phyloP scores from a whole-genome alignment of 2,329 filamentous ascomycete genomes.

The Xylaria sp. region DNA sequence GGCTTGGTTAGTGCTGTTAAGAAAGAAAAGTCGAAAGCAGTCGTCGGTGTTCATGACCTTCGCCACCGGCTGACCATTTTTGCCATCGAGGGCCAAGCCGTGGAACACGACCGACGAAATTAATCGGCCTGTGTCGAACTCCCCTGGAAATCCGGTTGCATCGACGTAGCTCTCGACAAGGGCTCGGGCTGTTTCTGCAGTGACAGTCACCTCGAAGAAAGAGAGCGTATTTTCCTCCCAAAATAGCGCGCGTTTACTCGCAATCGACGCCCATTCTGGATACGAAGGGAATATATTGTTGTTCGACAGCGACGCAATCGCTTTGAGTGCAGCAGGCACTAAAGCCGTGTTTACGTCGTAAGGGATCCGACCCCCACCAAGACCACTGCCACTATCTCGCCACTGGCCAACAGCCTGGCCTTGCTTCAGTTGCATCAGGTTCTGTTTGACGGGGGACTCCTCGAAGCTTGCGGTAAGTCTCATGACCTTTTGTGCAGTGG shows the following conservation, averaged over 20 bases:
- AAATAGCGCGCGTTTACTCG: slow-evolving; percentile 55
- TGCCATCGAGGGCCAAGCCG: slow-evolving; percentile 58
- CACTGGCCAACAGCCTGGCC: slow-evolving; percentile 62
- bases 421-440: slow-evolving; percentile 60
- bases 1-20: slow-evolving; percentile 60
- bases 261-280: slow-evolving; percentile 48
- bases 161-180: slow-evolving; percentile 53
- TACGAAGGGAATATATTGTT: slow-evolving; percentile 55
- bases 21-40: slow-evolving; percentile 64
- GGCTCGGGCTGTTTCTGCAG: slow-evolving; percentile 45
- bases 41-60: slow-evolving; percentile 66
- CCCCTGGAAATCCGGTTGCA: slow-evolving; percentile 46
- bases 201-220: slow-evolving; percentile 58
- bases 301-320: slow-evolving; percentile 56
- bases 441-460: slow-evolving; percentile 51
- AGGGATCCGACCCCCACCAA: slow-evolving; percentile 65
- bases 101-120: slow-evolving; percentile 53
- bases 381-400: slow-evolving; percentile 62
- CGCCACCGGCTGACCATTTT: slow-evolving; percentile 51
- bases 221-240: slow-evolving; percentile 64
- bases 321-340: slow-evolving; percentile 61
- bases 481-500: slow-evolving; percentile 62
- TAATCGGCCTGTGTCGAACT: slow-evolving; percentile 47
- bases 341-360: slow-evolving; percentile 68
- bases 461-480: slow-evolving; percentile 57